These are phyloP conservation scores for Davidsoniella virescens DNA, from an alignment of 2,329 filamentous ascomycete genomes.

Conservation along the genomic window DNA sequence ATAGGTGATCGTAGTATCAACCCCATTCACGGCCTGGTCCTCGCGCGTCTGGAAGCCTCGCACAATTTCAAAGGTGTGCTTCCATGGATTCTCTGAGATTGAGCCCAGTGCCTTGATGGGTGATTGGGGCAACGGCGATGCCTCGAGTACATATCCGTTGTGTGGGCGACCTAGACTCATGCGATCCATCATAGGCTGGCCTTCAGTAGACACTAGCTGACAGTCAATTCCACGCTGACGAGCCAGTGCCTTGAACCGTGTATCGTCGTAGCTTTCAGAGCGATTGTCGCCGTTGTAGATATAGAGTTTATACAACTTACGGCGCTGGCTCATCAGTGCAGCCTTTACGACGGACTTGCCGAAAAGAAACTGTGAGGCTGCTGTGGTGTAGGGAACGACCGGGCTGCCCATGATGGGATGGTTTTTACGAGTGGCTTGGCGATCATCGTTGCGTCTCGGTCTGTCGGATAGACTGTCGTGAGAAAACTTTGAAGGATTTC, in stretches of 20 bases:
- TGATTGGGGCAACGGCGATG: conserved; percentile 61
- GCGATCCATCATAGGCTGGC: conserved; percentile 59
- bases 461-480: background rate
- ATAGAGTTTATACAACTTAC: conserved; percentile 75
- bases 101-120: conserved; percentile 44
- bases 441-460: background rate
- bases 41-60: conserved; percentile 56
- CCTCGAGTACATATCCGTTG: conserved; percentile 78
- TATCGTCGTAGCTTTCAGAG: conserved; percentile 31
- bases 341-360: conserved; percentile 68
- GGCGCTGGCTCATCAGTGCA: conserved; percentile 48
- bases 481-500: no score
- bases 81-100: conserved; percentile 27
- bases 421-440: background rate
- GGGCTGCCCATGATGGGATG: conserved; percentile 9
- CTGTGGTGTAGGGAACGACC: conserved; percentile 45
- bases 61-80: conserved; percentile 38
- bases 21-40: conserved; percentile 57
- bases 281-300: conserved; percentile 46
- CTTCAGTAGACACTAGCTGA: conserved; percentile 40
- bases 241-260: conserved; percentile 30
- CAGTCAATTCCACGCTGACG: conserved; percentile 34
- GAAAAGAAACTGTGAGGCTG: conserved; percentile 83
- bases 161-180: conserved; percentile 72
- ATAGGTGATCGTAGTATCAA: conserved; percentile 1